These are phyloP conservation scores for Thielaviopsis punctulata DNA, from an alignment of 2,329 filamentous ascomycete genomes.

Conservation along the genomic window DNA sequence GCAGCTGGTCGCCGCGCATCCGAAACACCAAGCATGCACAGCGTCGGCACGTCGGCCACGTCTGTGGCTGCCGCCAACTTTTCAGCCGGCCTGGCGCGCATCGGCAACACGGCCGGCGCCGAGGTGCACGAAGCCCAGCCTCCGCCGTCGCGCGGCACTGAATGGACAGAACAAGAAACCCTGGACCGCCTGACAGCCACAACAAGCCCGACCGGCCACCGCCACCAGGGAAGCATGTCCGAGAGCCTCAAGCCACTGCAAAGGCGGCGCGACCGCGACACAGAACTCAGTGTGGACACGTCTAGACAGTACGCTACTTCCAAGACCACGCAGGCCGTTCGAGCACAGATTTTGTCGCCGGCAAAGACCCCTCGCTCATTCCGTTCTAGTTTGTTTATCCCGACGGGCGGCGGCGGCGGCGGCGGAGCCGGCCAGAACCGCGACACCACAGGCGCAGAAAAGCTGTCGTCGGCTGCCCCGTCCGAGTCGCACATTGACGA, in stretches of 20 bases:
- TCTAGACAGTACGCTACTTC: conserved; percentile 35
- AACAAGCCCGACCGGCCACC: conserved; percentile 51
- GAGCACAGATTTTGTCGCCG: conserved; percentile 31
- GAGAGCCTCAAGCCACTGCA: conserved; percentile 70
- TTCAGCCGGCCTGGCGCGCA: conserved; percentile 6
- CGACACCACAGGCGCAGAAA: conserved; percentile 54
- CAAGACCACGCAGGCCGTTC: conserved; percentile 15
- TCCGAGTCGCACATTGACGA: conserved; percentile 29
- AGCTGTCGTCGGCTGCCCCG: conserved; percentile 62
- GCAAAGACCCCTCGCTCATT: conserved; percentile 61
- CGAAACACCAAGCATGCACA: conserved; percentile 8
- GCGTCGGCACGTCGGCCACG: background rate
- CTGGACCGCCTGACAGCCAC: conserved; percentile 56
- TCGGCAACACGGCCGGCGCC: conserved; percentile 16
- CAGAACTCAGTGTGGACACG: conserved; percentile 38
- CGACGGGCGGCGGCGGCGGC: too few species aligned
- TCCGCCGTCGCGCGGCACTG: conserved; percentile 62
- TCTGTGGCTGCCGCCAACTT: conserved; percentile 6
- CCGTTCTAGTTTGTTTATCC: conserved; percentile 54
- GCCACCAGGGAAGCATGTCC: conserved; percentile 43
- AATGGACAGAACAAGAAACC: conserved; percentile 58
- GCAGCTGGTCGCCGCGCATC: conserved; percentile 3
- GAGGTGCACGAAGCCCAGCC: conserved; percentile 36
- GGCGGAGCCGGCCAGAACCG: conserved; percentile 33
- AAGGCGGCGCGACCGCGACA: conserved; percentile 18